Evolutionary conservation across 164 flowering plant genomes (phyloP).

Genomic region (Piper betle): DNA sequence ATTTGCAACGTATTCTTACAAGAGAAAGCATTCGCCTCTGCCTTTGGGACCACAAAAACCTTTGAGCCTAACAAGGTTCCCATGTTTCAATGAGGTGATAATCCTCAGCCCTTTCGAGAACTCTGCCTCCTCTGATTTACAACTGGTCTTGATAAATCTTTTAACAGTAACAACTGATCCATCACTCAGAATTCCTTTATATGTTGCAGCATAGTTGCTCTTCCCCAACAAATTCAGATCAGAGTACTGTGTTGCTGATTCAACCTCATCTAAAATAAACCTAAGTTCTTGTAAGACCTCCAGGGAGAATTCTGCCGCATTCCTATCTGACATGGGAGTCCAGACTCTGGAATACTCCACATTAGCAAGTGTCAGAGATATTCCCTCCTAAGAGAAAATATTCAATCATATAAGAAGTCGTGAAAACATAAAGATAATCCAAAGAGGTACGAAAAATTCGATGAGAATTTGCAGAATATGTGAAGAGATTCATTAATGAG

Average conservation of each 20-base stretch:
- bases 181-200: constrained; percentile 67
- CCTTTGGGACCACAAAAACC: constrained; percentile 93
- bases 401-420: no score
- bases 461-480: no score
- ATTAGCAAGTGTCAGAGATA: no score
- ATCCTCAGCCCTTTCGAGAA: constrained; percentile 70
- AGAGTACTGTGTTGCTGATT: constrained; percentile 77
- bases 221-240: constrained; percentile 72
- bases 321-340: constrained; percentile 65
- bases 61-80: constrained; percentile 58
- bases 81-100: constrained; percentile 62
- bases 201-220: constrained; percentile 57
- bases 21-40: constrained; percentile 84
- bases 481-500: no score
- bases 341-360: constrained; percentile 85
- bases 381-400: no score
- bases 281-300: constrained; percentile 50
- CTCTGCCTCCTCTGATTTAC: constrained; percentile 73
- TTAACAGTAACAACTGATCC: constrained; percentile 75
- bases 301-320: constrained; percentile 34
- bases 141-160: constrained; percentile 68
- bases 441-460: no score
- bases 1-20: constrained; percentile 68
- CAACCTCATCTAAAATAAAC: constrained; percentile 78
- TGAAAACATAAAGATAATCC: no score